Conservation (phyloP, 495 filamentous ascomycete species). For the Penicillium cinerascens region DNA sequence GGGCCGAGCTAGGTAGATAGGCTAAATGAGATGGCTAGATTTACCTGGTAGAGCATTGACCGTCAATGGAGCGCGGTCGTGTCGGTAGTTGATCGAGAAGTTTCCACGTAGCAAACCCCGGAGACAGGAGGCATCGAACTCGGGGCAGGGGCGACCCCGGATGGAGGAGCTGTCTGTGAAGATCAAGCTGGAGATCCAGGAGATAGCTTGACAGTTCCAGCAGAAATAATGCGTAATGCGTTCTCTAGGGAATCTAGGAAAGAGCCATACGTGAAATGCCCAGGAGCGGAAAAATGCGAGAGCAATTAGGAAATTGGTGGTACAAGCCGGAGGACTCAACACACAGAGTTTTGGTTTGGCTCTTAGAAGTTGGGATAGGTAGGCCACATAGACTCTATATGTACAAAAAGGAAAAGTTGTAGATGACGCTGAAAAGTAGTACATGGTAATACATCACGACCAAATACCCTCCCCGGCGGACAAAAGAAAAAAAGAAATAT, state of each 20-base stretch:
- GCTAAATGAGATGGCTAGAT: not conserved
- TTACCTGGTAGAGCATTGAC: conserved; percentile 5
- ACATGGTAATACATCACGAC: conserved; percentile 40
- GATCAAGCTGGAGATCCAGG: not conserved
- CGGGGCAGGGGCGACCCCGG: not conserved
- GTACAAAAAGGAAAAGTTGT: conserved; percentile 41
- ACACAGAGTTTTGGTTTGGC: conserved; percentile 37
- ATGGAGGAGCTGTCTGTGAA: not conserved
- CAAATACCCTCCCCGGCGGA: conserved; percentile 34
- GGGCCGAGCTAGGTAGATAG: not conserved
- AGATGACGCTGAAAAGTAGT: conserved; percentile 40
- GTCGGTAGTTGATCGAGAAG: conserved; percentile 7
- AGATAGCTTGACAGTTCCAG: not conserved
- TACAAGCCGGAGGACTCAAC: conserved; percentile 29
- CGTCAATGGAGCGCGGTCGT: conserved; percentile 12
- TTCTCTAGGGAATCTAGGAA: not conserved
- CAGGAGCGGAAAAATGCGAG: not conserved
- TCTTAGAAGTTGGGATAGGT: conserved; percentile 32
- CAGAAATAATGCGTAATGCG: not conserved
- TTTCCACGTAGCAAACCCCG: conserved; percentile 7
- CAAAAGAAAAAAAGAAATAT: conserved; percentile 14
- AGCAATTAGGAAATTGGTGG: conserved; percentile 6
- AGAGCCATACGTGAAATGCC: not conserved
- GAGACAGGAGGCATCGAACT: not conserved
- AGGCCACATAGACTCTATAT: conserved; percentile 45